Evolutionary conservation across 257 asterid species (phyloP), one percentile per base, ranked within the genome.

Genomic region (Rubia yunnanensis): DNA sequence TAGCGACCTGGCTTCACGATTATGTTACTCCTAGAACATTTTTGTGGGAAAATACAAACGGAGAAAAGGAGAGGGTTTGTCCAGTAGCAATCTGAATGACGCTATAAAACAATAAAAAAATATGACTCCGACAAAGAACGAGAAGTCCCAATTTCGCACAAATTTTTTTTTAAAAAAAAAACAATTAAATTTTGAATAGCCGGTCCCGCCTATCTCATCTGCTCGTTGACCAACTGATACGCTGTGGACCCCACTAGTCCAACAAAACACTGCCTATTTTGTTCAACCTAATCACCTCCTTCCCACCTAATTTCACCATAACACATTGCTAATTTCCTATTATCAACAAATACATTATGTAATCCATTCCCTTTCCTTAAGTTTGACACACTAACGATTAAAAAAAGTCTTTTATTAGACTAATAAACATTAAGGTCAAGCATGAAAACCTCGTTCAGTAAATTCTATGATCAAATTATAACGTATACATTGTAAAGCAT

Each of bases 181-280:
- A 14, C 17, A 44, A 3, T 44, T 44, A 2, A 3, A 15, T 44
- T 44, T 17, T 1, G 8, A 20, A 44, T 44, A 3, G 14, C 48
- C 15, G 76, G 36, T 24, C 68, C 73, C 60, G 38, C 73, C 48
- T 23, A 48, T 59, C 44, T 41, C 69, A 50, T 67, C 61, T 30
- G 54, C 53, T 61, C 69, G 77, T 73, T 73, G 73, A 73, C 77
- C 73, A 73, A 41, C 77, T 26, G 62, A 62, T 27, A 30, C 73
- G 34, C 7, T 41, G 6, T 41, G 77, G 70, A 39, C 73, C 73
- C 73, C 77, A 10, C 35, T 2, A 0, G 9, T 34, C 72, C 72
- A 68, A 68, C 72, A 24, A 55, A 24, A 31, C 8, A 32, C 64
- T 56, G 34, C 39, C 36, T 30, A 18, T 18, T n/a, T 5, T 46